Conservation (phyloP, 2,329 filamentous ascomycete species). For the Albophoma yamanashiensis region DNA sequence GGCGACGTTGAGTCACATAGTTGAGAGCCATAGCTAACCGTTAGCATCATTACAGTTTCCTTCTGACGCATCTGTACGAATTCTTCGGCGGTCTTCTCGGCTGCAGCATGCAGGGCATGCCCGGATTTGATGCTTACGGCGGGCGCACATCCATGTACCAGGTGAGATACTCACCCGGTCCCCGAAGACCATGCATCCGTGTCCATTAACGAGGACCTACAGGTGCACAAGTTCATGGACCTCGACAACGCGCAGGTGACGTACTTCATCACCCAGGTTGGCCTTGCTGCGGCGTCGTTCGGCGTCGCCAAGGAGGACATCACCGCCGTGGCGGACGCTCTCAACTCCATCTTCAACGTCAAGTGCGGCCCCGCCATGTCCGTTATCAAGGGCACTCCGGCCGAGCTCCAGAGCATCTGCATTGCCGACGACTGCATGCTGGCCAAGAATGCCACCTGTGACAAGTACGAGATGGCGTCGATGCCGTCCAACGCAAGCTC, state of each 20-base stretch:
- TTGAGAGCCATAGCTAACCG: not conserved
- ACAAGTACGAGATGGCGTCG: conserved; percentile 25
- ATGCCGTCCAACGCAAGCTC: conserved; percentile 10
- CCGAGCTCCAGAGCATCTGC: conserved; percentile 46
- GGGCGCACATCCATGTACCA: conserved; percentile 35
- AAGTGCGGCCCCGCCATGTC: conserved; percentile 35
- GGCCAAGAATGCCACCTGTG: conserved; percentile 33
- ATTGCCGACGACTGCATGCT: conserved; percentile 36
- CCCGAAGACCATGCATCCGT: not conserved
- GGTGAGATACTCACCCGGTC: conserved; percentile 6
- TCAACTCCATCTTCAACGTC: conserved; percentile 39
- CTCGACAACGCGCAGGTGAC: conserved; percentile 38
- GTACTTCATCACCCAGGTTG: conserved; percentile 52
- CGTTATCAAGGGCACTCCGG: conserved; percentile 31
- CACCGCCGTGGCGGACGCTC: conserved; percentile 32
- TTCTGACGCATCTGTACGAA: conserved; percentile 51
- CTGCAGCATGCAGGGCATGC: conserved; percentile 38
- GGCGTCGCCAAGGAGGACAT: conserved; percentile 46
- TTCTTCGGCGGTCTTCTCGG: conserved; percentile 50
- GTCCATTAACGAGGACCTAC: not conserved
- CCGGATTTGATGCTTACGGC: conserved; percentile 37
- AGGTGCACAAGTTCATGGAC: conserved; percentile 49
- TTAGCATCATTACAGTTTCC: conserved; percentile 24
- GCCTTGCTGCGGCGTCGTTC: conserved; percentile 43
- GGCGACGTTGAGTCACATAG: too few relatives aligned